Conservation (phyloP, 768 basidiomycete species). For the Boletus rubescentipes region DNA sequence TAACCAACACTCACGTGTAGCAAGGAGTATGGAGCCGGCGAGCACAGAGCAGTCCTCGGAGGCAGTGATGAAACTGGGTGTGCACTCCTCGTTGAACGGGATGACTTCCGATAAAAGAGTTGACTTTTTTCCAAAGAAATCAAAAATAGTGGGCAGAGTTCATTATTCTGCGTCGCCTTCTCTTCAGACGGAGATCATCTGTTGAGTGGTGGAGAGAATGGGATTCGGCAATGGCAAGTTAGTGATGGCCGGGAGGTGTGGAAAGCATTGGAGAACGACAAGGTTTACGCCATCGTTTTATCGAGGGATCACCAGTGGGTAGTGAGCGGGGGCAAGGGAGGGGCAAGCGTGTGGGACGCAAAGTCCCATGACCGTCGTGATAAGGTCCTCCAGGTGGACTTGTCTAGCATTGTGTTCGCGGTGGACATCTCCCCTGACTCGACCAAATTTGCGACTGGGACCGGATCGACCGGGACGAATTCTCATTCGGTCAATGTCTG, state of each 20-base stretch:
- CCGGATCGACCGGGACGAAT: neutral
- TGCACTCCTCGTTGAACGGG: neutral
- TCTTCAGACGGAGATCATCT: neutral
- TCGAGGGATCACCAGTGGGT: neutral
- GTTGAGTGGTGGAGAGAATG: neutral
- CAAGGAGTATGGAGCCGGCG: neutral
- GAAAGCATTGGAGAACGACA: neutral
- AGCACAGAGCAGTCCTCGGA: neutral
- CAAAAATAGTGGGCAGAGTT: neutral
- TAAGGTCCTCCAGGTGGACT: too few relatives aligned
- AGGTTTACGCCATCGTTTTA: neutral
- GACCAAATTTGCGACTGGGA: neutral
- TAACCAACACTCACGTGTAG: too few relatives aligned
- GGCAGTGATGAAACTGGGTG: neutral
- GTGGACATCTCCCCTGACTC: too few relatives aligned
- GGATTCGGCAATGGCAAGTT: too few relatives aligned
- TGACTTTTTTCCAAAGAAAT: neutral
- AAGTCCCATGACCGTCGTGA: too few relatives aligned
- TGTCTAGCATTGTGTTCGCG: too few relatives aligned
- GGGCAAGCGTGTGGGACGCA: too few relatives aligned
- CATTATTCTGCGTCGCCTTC: neutral
- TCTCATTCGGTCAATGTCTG: too few relatives aligned
- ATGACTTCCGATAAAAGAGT: neutral
- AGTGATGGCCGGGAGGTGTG: too few relatives aligned
- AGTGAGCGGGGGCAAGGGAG: too few relatives aligned